These are phyloP conservation scores for Graphium sp. DNA, from an alignment of 2,329 filamentous ascomycete species.

Conservation along the genomic window DNA sequence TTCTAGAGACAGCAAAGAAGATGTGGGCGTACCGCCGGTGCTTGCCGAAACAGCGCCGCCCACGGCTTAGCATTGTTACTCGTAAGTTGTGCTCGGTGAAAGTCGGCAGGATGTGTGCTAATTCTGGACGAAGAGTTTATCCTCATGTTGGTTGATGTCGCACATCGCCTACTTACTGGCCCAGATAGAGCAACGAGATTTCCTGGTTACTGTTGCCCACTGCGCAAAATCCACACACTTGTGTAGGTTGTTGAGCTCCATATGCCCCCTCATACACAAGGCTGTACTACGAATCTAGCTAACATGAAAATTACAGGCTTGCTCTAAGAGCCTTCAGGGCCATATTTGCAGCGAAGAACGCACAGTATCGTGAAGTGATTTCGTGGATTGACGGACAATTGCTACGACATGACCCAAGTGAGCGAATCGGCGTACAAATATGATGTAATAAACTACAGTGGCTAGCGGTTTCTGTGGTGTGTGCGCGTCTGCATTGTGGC, in stretches of 20 bases:
- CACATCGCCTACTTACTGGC: conserved; percentile 45
- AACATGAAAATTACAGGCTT: conserved; percentile 43
- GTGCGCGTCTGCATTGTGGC: too few relatives aligned
- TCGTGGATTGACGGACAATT: conserved; percentile 45
- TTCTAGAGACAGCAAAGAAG: conserved; percentile 65
- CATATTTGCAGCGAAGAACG: conserved; percentile 57
- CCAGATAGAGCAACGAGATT: conserved; percentile 24
- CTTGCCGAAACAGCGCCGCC: conserved; percentile 38
- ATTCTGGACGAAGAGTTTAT: conserved; percentile 35
- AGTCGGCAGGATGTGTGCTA: conserved; percentile 28
- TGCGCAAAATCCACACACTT: conserved; percentile 8
- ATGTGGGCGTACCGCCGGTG: conserved; percentile 44
- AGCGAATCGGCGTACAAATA: too few relatives aligned
- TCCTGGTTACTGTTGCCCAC: conserved; percentile 38
- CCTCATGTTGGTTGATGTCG: conserved; percentile 45
- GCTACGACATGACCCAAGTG: too few relatives aligned
- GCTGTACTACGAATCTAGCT: too few relatives aligned
- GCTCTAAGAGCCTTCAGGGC: conserved; percentile 52
- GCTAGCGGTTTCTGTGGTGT: not conserved
- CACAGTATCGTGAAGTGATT: conserved; percentile 46
- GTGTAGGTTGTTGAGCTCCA: conserved; percentile 4
- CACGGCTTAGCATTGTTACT: conserved; percentile 41
- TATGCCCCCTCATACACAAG: too few relatives aligned
- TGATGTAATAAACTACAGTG: not conserved
- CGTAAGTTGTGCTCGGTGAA: conserved; percentile 24